phyloP scores from a whole-genome alignment of 192 early-diverging fungal species.

The Chytriomyces confervae region DNA sequence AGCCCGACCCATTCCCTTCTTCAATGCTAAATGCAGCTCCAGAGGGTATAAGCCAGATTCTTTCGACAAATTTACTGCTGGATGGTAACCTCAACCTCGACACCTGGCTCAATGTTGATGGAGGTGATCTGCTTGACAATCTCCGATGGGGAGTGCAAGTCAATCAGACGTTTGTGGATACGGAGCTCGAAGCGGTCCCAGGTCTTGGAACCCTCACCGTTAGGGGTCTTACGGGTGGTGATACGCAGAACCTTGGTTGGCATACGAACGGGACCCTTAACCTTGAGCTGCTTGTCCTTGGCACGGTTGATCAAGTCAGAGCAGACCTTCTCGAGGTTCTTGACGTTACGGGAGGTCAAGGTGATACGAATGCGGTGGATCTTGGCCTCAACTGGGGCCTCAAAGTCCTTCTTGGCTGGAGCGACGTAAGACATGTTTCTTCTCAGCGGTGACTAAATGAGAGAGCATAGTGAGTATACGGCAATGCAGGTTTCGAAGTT shows the following conservation, averaged over 20 bases:
- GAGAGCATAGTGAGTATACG: too few species aligned
- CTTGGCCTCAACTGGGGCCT: conserved; percentile 64
- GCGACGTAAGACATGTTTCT: conserved; percentile 52
- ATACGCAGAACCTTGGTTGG: conserved; percentile 98
- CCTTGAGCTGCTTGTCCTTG: conserved; percentile 99
- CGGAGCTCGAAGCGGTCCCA: conserved; percentile 99
- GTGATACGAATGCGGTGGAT: conserved; percentile 99
- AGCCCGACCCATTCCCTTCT: too few species aligned
- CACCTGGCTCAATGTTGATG: conserved; percentile 95
- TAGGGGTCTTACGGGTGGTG: conserved; percentile 99
- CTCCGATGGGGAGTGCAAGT: conserved; percentile 98
- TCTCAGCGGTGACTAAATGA: conserved; percentile 31
- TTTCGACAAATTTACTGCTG: conserved; percentile 46
- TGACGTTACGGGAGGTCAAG: conserved; percentile 97
- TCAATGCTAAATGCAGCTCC: too few species aligned
- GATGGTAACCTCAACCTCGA: conserved; percentile 97
- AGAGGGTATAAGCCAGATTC: too few species aligned
- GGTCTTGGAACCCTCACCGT: conserved; percentile 99
- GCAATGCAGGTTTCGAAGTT: background rate
- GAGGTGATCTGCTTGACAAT: conserved; percentile 99
- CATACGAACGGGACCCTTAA: conserved; percentile 99
- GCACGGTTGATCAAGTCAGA: conserved; percentile 93
- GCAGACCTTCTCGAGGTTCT: conserved; percentile 99
- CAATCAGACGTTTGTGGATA: conserved; percentile 99
- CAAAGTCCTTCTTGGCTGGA: conserved; percentile 55